These are phyloP conservation scores for Leptodontidium sp. DNA, from an alignment of 2,329 filamentous ascomycete species.

Conservation along the genomic window DNA sequence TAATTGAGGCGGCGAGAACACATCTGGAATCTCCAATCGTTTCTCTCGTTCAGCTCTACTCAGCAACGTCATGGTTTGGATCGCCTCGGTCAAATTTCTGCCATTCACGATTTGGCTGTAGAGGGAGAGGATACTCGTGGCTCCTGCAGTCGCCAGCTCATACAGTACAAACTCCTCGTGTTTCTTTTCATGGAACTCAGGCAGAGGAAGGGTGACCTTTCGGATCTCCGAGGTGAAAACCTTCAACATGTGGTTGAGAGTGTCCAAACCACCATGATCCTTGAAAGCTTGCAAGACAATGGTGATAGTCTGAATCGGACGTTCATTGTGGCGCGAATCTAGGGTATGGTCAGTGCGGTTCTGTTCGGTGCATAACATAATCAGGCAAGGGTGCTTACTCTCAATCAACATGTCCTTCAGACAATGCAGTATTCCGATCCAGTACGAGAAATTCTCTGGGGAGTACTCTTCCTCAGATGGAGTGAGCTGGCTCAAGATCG, in stretches of 20 bases:
- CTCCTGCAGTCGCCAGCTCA: conserved; percentile 61
- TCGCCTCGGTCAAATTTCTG: conserved; percentile 82
- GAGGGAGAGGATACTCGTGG: conserved; percentile 86
- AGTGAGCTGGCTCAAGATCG: conserved; percentile 72
- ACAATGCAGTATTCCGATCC: conserved; percentile 81
- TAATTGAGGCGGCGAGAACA: conserved; percentile 75
- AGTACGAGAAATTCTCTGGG: conserved; percentile 77
- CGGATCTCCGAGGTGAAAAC: conserved; percentile 69
- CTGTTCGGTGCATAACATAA: conserved; percentile 15
- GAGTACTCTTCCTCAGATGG: conserved; percentile 54
- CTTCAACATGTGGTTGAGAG: conserved; percentile 75
- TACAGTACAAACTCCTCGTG: conserved; percentile 29
- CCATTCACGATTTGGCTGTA: conserved; percentile 79
- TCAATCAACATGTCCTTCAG: conserved; percentile 84
- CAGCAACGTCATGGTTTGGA: conserved; percentile 64
- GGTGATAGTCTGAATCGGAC: conserved; percentile 65
- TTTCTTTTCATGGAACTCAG: conserved; percentile 49
- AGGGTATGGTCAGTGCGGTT: conserved; percentile 9
- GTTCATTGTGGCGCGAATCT: conserved; percentile 44
- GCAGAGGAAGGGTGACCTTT: conserved; percentile 45
- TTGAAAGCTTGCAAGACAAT: conserved; percentile 89
- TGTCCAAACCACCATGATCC: conserved; percentile 76
- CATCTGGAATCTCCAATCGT: conserved; percentile 47
- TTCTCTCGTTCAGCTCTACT: conserved; percentile 62
- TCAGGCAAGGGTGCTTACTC: conserved; percentile 50